A percentile compares a stretch with the other conserved stretches of the same genome.
These are phyloP conservation scores for Trametes elegans DNA, from an alignment of 768 basidiomycete genomes.

Conservation along the genomic window DNA sequence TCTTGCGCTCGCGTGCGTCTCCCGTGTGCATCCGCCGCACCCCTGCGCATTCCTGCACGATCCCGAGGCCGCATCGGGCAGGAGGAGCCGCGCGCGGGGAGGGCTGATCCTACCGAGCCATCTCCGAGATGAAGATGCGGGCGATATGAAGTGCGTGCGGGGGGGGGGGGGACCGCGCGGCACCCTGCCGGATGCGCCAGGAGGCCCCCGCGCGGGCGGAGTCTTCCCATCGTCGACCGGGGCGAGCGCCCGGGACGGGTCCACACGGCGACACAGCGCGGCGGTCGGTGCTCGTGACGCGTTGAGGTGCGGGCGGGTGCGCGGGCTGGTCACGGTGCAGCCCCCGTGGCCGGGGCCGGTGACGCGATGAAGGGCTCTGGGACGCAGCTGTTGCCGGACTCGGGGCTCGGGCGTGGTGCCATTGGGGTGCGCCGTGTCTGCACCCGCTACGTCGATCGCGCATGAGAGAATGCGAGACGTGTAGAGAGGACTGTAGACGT, in stretches of 20 bases:
- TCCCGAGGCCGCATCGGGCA: not conserved
- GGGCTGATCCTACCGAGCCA: constrained; percentile 17
- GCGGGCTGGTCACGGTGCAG: not conserved
- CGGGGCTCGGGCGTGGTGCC: too few relatives aligned
- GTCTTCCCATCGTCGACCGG: constrained; percentile 14
- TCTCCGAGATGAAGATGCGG: constrained; percentile 8
- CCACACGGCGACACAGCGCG: too few relatives aligned
- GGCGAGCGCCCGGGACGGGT: not conserved
- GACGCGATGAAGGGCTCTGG: not conserved
- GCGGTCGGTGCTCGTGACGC: constrained; percentile 7
- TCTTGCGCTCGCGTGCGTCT: not conserved
- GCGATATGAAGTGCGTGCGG: not conserved
- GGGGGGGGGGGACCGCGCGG: not conserved
- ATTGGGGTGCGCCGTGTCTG: too few relatives aligned
- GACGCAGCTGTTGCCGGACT: not conserved
- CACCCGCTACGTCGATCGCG: too few relatives aligned
- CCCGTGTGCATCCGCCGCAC: not conserved
- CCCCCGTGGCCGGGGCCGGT: not conserved
- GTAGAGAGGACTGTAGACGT: too few relatives aligned
- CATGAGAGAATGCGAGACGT: too few relatives aligned
- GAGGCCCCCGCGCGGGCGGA: constrained; percentile 7
- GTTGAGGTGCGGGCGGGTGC: not conserved
- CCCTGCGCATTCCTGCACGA: constrained; percentile 5
- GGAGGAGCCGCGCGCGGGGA: not conserved
- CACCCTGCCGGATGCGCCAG: constrained; percentile 13